phyloP scores from a whole-genome alignment of 371 early-diverging fungal genomes.

The Mortierella sp. region DNA sequence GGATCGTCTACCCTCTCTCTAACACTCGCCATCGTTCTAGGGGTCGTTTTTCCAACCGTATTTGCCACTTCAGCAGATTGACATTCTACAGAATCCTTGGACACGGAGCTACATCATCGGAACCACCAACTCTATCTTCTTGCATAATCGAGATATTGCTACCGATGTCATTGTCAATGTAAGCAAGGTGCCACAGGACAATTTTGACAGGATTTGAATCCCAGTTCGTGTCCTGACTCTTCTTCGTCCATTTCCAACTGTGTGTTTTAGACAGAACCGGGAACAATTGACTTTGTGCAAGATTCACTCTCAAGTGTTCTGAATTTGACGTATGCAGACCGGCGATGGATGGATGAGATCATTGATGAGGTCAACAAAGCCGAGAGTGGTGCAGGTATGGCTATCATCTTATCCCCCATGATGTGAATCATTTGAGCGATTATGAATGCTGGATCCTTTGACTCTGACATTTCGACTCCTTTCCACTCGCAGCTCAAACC shows the following conservation, averaged over 20 bases:
- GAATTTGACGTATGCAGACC: conserved; percentile 66
- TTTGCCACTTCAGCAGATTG: conserved; percentile 86
- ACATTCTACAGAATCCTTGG: conserved; percentile 72
- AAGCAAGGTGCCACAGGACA: conserved; percentile 20
- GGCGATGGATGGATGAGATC: conserved; percentile 74
- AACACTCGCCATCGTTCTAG: no score
- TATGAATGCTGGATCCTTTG: no score
- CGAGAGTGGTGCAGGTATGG: conserved; percentile 22
- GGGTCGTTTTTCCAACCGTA: conserved; percentile 88
- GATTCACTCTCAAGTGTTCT: conserved; percentile 61
- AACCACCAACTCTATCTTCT: conserved; percentile 83
- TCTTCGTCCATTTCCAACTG: background rate
- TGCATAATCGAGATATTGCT: conserved; percentile 76
- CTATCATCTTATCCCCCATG: background rate
- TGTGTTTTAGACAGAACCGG: conserved; percentile 69
- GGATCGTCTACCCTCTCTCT: no score
- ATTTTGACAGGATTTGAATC: background rate
- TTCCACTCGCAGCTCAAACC: conserved; percentile 21
- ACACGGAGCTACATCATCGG: conserved; percentile 81
- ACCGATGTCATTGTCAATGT: conserved; percentile 84
- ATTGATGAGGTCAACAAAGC: conserved; percentile 64
- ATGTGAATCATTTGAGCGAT: no score
- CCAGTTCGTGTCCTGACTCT: background rate
- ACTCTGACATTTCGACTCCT: no score
- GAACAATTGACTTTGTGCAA: conserved; percentile 77